phyloP scores from a whole-genome alignment of 805 yeast genomes.

The Pichia phayaonensis region DNA sequence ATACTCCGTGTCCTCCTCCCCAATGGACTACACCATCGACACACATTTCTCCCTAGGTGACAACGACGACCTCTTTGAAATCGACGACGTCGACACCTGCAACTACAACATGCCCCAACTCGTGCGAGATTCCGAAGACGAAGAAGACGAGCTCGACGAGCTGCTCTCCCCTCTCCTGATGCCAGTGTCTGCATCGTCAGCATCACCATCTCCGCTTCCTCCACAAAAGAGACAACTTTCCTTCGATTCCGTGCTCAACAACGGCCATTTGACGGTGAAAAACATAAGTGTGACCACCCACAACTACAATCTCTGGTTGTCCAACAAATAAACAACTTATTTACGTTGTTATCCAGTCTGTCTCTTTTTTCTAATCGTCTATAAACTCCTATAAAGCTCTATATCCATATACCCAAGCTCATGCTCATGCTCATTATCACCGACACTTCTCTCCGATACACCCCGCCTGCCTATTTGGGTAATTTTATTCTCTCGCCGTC shows the following conservation, averaged over 20 bases:
- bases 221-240: not conserved
- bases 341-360: too few relatives aligned
- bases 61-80: conserved; percentile 16
- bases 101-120: conserved; percentile 11
- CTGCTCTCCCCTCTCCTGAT: not conserved
- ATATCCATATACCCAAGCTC: too few relatives aligned
- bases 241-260: conserved; percentile 1
- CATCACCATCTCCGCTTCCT: not conserved
- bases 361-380: too few relatives aligned
- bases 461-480: too few relatives aligned
- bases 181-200: not conserved
- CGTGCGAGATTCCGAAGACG: not conserved
- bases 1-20: not conserved
- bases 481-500: too few relatives aligned
- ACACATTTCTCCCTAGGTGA: conserved; percentile 2
- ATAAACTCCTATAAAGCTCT: too few relatives aligned
- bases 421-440: too few relatives aligned
- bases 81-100: conserved; percentile 18
- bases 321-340: conserved; percentile 5
- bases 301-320: conserved; percentile 9
- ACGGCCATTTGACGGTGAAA: not conserved
- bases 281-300: not conserved
- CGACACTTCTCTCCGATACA: too few relatives aligned
- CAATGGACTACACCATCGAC: not conserved
- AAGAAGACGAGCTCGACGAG: not conserved